Conservation (phyloP, 495 filamentous ascomycete species). For the Aspergillus avenaceus region DNA sequence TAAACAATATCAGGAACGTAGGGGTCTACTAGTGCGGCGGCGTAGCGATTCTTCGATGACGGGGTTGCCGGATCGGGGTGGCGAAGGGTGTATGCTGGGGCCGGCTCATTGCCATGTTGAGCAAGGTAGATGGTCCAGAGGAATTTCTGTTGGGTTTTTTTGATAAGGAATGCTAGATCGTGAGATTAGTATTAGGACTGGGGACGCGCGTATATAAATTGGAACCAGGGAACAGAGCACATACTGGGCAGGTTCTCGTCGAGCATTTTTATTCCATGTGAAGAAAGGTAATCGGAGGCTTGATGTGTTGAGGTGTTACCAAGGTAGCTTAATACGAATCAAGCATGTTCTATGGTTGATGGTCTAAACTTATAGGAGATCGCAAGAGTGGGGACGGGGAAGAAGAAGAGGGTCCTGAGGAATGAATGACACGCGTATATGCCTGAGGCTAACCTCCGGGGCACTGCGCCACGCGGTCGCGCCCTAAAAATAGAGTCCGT, state of each 20-base stretch:
- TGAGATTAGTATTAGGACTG: conserved; percentile 28
- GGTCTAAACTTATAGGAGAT: too few species aligned
- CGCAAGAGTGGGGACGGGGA: neutral
- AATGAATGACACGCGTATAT: neutral
- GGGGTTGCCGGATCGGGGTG: conserved; percentile 67
- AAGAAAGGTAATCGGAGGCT: neutral
- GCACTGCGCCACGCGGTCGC: conserved; percentile 17
- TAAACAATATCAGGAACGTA: conserved; percentile 77
- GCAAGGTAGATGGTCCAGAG: conserved; percentile 63
- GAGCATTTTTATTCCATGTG: conserved; percentile 56
- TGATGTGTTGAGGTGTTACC: too few species aligned
- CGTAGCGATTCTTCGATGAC: conserved; percentile 76
- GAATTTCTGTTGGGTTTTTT: conserved; percentile 46
- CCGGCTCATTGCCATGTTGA: conserved; percentile 74
- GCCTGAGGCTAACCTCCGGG: neutral
- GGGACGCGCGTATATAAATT: conserved; percentile 19
- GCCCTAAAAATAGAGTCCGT: conserved; percentile 16
- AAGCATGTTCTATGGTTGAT: too few species aligned
- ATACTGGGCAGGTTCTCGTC: conserved; percentile 91
- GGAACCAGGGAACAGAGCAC: conserved; percentile 12
- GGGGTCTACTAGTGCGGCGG: conserved; percentile 77
- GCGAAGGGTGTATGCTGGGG: conserved; percentile 71
- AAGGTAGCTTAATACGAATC: too few species aligned
- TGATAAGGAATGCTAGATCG: conserved; percentile 60
- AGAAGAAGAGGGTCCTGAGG: neutral